Percentiles rank a stretch among this genome's conserved stretches.
Conservation (phyloP, 2,329 filamentous ascomycete species). For the Colletotrichum aenigma region DNA sequence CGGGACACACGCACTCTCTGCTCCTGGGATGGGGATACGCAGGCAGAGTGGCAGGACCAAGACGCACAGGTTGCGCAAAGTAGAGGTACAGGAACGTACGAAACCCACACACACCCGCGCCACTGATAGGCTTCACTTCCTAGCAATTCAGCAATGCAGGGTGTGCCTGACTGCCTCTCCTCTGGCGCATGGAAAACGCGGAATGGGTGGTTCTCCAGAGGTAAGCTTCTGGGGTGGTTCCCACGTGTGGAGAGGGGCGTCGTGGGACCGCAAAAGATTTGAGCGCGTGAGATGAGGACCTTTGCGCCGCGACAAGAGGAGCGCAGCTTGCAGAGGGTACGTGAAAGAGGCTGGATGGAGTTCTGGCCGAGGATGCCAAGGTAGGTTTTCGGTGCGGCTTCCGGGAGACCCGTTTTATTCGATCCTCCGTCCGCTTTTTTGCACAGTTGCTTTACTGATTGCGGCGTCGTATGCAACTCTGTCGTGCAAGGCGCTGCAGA, state of each 20-base stretch:
- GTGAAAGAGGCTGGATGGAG: background rate
- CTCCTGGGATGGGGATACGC: background rate
- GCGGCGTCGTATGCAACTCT: background rate
- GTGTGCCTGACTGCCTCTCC: background rate
- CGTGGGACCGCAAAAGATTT: background rate
- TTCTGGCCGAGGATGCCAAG: background rate
- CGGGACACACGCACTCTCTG: background rate
- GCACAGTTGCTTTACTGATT: background rate
- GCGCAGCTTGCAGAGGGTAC: background rate
- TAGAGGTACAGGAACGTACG: constrained; percentile 5
- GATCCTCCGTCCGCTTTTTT: background rate
- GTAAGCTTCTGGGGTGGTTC: constrained; percentile 18
- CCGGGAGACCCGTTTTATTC: background rate
- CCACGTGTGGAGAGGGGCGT: background rate
- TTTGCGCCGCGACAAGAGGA: background rate
- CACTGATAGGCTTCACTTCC: constrained; percentile 13
- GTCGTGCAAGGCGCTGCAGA: background rate
- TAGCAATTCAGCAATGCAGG: background rate
- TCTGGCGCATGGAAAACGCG: background rate
- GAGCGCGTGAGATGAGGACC: background rate
- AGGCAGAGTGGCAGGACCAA: background rate
- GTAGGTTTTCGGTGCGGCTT: constrained; percentile 9
- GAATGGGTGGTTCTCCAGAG: background rate
- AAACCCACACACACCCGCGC: constrained; percentile 5
- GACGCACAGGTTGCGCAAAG: constrained; percentile 2